phyloP scores from a whole-genome alignment of 768 basidiomycete species.

The Dioszegia hungarica region DNA sequence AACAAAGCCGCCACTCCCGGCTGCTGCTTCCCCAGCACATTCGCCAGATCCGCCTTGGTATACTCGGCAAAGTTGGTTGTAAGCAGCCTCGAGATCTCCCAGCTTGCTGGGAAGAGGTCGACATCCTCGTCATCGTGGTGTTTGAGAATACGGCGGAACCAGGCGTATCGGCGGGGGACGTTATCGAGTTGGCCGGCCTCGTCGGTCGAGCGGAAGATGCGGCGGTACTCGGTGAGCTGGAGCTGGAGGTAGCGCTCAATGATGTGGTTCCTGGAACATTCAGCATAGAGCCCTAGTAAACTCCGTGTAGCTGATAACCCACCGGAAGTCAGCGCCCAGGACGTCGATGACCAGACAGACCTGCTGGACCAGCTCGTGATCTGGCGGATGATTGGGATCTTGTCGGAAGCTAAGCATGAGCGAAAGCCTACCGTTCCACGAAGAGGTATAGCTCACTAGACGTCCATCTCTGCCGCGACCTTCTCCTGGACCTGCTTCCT shows the following conservation, averaged over 20 bases:
- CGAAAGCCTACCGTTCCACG: not conserved
- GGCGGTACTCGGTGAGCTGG: conserved; percentile 90
- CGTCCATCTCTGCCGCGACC: conserved; percentile 85
- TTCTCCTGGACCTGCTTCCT: conserved; percentile 75
- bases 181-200: conserved; percentile 96
- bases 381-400: conserved; percentile 62
- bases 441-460: conserved; percentile 61
- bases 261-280: conserved; percentile 55
- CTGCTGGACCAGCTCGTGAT: conserved; percentile 64
- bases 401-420: conserved; percentile 65
- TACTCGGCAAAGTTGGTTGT: conserved; percentile 83
- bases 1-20: conserved; percentile 72
- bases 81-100: conserved; percentile 79
- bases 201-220: conserved; percentile 86
- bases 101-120: conserved; percentile 72
- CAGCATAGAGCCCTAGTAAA: not conserved
- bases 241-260: conserved; percentile 83
- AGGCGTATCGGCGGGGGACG: conserved; percentile 82
- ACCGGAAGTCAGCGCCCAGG: conserved; percentile 75
- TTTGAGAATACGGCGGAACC: conserved; percentile 81
- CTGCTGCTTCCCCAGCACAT: conserved; percentile 71
- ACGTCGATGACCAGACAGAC: conserved; percentile 88
- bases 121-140: conserved; percentile 84
- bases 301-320: conserved; percentile 14
- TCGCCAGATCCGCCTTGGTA: conserved; percentile 83